Base-by-base conservation (phyloP, 257 asterid species). In the Hygrophila difformis region DNA sequence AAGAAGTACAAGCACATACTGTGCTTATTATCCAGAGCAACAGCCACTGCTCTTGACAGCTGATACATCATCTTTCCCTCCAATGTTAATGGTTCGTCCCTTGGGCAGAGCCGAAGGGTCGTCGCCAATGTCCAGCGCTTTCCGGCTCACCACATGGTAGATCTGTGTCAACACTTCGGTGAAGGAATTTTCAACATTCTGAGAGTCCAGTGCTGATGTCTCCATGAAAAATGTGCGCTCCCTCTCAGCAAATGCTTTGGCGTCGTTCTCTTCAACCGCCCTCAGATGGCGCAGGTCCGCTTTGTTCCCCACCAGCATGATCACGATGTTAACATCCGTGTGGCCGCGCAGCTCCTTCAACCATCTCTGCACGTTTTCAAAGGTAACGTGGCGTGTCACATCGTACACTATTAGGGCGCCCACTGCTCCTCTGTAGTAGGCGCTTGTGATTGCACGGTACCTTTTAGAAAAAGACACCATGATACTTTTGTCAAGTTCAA, bases 361-460 rank as follows among this genome's bases (percentile, higher is more conserved):
- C 89, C 95, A 84, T 65, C 95, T 69, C 43, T 67, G 89, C 2
- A 81, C 86, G 46, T 81, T 84, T 35, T 84, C 84, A 12, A 70
- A 81, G 4, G 95, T 77, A 62, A 81, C 87, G 3, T 81, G 75
- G 0, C 93, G 87, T 0, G 93, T 81, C 18, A 84, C 87, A 38
- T 84, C 93, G 12, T 84, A 84, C 18, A 84, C 95, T 0, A 84
- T 68, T 12, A 84, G 54, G 1, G 95, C 93, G 3, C 95, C 93
- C 0, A 84, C 91, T 0, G 93, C 95, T 31, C 95, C 95, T 62
- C 95, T 57, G 57, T 84, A 84, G 54, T 84, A 84, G 2, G 95
- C 95, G 11, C 93, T 84, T 5, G 95, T 81, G 52, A 84, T 84
- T 8, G 95, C 95, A 0, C 95, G 93, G 65, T 84, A 84, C 93